These are phyloP conservation scores for Carex kokanica DNA, from an alignment of 176 grass and related monocot genomes.

Conservation along the genomic window DNA sequence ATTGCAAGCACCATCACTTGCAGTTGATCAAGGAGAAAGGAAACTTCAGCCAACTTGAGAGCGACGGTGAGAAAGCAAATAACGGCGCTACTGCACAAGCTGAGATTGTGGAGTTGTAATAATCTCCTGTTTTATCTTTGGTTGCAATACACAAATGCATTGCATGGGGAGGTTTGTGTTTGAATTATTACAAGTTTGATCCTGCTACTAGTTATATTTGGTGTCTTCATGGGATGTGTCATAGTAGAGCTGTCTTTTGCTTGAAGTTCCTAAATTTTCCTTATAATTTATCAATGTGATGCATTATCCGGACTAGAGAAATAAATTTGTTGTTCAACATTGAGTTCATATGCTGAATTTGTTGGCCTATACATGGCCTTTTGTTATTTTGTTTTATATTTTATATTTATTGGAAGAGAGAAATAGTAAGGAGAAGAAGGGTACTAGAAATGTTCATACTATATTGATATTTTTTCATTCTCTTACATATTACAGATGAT, in stretches of 20 bases:
- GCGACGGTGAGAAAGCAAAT: conserved; percentile 44
- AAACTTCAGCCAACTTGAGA: conserved; percentile 87
- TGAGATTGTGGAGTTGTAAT: conserved; percentile 56
- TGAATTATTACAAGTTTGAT: conserved; percentile 6
- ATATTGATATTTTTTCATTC: too few species aligned
- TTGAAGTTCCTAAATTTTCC: neutral
- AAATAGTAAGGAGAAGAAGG: too few species aligned
- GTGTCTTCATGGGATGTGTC: neutral
- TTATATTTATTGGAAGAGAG: too few species aligned
- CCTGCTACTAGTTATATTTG: conserved; percentile 3
- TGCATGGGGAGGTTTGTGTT: conserved; percentile 8
- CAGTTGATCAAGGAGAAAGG: conserved; percentile 96
- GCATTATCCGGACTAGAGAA: conserved; percentile 9
- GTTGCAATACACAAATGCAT: neutral
- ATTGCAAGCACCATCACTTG: conserved; percentile 94
- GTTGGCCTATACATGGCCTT: too few species aligned
- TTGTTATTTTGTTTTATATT: too few species aligned
- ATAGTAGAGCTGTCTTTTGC: neutral
- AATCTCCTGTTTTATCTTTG: neutral
- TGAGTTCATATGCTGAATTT: neutral
- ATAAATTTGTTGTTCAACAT: neutral
- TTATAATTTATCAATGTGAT: conserved; percentile 5
- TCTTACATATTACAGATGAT: too few species aligned
- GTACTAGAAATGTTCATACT: too few species aligned
- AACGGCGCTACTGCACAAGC: conserved; percentile 16